phyloP scores from a whole-genome alignment of 2,329 filamentous ascomycete genomes.

The Neoscytalidium dimidiatum region DNA sequence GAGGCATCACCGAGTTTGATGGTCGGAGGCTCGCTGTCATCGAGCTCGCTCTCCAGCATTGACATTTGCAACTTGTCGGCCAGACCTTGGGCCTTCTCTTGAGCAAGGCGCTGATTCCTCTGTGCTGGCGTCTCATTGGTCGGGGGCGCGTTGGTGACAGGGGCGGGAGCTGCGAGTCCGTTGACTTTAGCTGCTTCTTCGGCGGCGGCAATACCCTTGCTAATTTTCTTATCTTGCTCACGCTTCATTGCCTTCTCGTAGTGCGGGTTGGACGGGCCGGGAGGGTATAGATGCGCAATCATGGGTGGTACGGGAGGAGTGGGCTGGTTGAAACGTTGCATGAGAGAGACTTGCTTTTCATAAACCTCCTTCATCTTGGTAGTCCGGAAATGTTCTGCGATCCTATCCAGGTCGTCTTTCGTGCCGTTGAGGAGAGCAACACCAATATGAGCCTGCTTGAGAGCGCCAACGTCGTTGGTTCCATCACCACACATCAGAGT shows the following conservation, averaged over 20 bases:
- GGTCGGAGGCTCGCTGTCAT: constrained; percentile 86
- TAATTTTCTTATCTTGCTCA: constrained; percentile 77
- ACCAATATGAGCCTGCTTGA: constrained; percentile 98
- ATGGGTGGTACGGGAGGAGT: constrained; percentile 85
- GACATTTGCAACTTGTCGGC: constrained; percentile 83
- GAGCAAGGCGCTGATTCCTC: constrained; percentile 54
- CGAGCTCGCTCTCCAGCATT: constrained; percentile 89
- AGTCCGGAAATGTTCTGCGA: constrained; percentile 89
- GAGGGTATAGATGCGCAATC: constrained; percentile 93
- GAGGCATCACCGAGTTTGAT: constrained; percentile 98
- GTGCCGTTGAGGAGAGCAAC: constrained; percentile 95
- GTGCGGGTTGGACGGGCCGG: constrained; percentile 88
- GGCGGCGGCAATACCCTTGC: constrained; percentile 54
- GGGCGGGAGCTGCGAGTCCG: constrained; percentile 27
- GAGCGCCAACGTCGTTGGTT: constrained; percentile 94
- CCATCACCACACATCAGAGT: constrained; percentile 98
- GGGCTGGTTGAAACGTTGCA: constrained; percentile 94
- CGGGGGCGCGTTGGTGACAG: constrained; percentile 63
- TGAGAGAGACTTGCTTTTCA: constrained; percentile 89
- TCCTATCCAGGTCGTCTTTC: constrained; percentile 84
- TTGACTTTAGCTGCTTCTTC: constrained; percentile 30
- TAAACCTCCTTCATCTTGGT: constrained; percentile 99
- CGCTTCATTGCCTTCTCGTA: constrained; percentile 89
- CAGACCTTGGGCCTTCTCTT: constrained; percentile 68
- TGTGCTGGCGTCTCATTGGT: constrained; percentile 55